phyloP scores from a whole-genome alignment of 2,329 filamentous ascomycete species.

The Penicillium digitatum region DNA sequence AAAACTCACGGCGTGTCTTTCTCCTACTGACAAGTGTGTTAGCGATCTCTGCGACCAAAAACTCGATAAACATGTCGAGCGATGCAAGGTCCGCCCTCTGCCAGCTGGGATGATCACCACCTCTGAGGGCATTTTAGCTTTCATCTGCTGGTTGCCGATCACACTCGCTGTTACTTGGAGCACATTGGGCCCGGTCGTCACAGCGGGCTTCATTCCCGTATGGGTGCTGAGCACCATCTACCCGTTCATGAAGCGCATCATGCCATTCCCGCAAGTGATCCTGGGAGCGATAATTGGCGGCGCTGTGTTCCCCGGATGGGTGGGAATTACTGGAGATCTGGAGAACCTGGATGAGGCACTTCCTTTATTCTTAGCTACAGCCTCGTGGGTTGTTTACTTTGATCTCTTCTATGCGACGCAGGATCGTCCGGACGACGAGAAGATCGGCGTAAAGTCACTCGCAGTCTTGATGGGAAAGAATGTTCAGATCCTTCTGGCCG shows the following conservation, averaged over 20 bases:
- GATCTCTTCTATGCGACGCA: not conserved
- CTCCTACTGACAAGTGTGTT: not conserved
- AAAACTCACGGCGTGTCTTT: not conserved
- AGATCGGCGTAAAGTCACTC: not conserved
- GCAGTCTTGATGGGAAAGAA: not conserved
- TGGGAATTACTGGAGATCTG: not conserved
- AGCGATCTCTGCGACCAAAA: not conserved
- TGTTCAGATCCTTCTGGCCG: not conserved
- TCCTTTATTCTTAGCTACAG: not conserved
- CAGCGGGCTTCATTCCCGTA: not conserved
- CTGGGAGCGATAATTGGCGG: not conserved
- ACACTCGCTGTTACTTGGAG: not conserved
- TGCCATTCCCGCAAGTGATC: not conserved
- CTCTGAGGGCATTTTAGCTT: not conserved
- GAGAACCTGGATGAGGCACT: not conserved
- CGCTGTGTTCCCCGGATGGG: not conserved
- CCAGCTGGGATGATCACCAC: not conserved
- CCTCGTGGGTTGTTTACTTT: not conserved
- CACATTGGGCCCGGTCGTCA: not conserved
- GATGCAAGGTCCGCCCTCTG: not conserved
- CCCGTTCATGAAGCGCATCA: not conserved
- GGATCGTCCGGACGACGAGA: not conserved
- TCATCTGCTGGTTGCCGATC: not conserved
- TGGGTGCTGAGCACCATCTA: not conserved
- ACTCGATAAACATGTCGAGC: not conserved